A percentile compares a stretch with the other conserved stretches of the same genome.
phyloP scores from a whole-genome alignment of 495 filamentous ascomycete genomes.

The Paragyromitra xinjiangensis region DNA sequence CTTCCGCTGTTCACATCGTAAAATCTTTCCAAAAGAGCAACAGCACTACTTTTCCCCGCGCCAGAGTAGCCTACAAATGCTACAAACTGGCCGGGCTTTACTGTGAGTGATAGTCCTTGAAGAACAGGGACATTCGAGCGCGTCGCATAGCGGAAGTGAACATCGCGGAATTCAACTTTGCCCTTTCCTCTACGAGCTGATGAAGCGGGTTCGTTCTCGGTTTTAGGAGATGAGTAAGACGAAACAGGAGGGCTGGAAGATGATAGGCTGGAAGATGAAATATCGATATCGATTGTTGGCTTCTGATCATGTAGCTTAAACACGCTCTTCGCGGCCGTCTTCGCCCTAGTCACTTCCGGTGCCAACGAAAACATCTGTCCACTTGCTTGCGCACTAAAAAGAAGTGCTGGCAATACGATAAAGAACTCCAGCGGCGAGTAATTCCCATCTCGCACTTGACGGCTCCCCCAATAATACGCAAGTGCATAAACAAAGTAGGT shows the following conservation, averaged over 20 bases:
- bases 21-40: constrained; percentile 64
- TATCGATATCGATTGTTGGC: constrained; percentile 53
- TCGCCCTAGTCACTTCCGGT: constrained; percentile 69
- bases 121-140: constrained; percentile 61
- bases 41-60: constrained; percentile 66
- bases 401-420: constrained; percentile 68
- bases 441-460: constrained; percentile 65
- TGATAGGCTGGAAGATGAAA: constrained; percentile 35
- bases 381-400: constrained; percentile 70
- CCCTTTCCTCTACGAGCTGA: constrained; percentile 59
- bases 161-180: constrained; percentile 59
- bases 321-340: constrained; percentile 61
- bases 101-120: constrained; percentile 59
- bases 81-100: constrained; percentile 63
- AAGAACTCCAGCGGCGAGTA: constrained; percentile 72
- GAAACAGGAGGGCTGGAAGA: not conserved
- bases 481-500: constrained; percentile 68
- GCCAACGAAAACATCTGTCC: constrained; percentile 73
- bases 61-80: constrained; percentile 70
- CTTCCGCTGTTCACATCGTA: constrained; percentile 63
- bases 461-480: constrained; percentile 74
- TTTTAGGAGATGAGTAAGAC: not conserved
- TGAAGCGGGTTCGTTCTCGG: constrained; percentile 2
- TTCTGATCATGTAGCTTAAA: constrained; percentile 55
- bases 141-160: constrained; percentile 64